Percentiles rank a stretch among this genome's conserved stretches.
phyloP scores from a whole-genome alignment of 106 monocot genomes.

The Apostasia shenzhenica region DNA sequence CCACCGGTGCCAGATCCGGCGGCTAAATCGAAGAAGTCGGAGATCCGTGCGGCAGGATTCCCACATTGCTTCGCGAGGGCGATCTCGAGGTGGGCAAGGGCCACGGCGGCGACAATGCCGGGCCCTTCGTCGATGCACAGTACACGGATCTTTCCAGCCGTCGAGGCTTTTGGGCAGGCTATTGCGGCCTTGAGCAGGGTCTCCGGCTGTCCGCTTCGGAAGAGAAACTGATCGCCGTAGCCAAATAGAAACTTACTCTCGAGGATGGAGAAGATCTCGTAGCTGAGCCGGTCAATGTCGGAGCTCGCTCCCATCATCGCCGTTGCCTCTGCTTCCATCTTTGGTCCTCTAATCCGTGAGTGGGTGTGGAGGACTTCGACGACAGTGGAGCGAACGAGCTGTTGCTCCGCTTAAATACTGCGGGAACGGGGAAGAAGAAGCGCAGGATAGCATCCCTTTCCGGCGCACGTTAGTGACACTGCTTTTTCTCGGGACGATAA shows the following conservation, averaged over 20 bases:
- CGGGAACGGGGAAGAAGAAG: not conserved
- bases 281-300: constrained; percentile 55
- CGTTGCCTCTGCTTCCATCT: constrained; percentile 1
- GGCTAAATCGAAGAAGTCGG: constrained; percentile 87
- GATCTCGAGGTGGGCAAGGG: constrained; percentile 51
- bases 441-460: not conserved
- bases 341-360: not conserved
- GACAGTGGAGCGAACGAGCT: not conserved
- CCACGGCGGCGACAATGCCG: constrained; percentile 47
- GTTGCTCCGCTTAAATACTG: not conserved
- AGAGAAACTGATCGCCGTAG: not conserved
- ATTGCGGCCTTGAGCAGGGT: constrained; percentile 5
- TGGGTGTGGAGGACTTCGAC: not conserved
- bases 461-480: not conserved
- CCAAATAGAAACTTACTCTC: constrained; percentile 57
- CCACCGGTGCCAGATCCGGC: constrained; percentile 88
- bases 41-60: constrained; percentile 32
- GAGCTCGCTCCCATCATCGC: constrained; percentile 10
- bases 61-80: constrained; percentile 42
- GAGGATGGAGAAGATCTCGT: constrained; percentile 73
- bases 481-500: no score
- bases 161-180: not conserved
- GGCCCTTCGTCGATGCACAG: constrained; percentile 65
- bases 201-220: constrained; percentile 1
- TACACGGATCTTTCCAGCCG: constrained; percentile 50